Base-by-base conservation (phyloP, 306 rosid species). In the Boehmeria nivea region DNA sequence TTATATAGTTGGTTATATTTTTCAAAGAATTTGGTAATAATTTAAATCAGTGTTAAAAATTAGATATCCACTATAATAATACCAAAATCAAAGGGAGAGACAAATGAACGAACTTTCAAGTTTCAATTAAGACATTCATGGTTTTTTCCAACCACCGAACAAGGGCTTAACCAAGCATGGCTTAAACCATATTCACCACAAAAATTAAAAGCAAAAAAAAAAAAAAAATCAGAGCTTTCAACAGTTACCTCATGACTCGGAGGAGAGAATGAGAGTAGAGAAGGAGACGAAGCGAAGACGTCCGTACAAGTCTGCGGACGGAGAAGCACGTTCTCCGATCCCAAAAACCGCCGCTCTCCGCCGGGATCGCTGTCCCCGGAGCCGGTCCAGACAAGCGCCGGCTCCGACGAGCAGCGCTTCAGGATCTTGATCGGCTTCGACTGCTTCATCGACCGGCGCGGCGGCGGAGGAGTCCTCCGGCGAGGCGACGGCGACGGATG, bases 391-490 rank as follows among this genome's bases (percentile, higher is more conserved):
- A 11, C 17, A 5, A 81, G 68, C 31, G 52, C 44, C 3, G 96
- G 96, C 26, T 78, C 94, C 17, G 96, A 87, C 1, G 60, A 75
- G 63, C 80, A 70, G 1, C 94, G 89, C 55, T 75, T 77, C 42
- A 87, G 54, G 54, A 64, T 68, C 59, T 34, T 57, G 6, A 58
- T 1, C 16, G 78, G 63, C 67, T 68, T 83, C 3, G 82, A 67
- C 14, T 36, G 82, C 44, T 50, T 60, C 18, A 65, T 44, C 7
- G 76, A 65, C 43, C 72, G 65, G 16, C 64, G 73, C 24, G 57
- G 16, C 16, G 31, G 19, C 20, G 65, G 31, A 12, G 68, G 56
- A 51, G 62, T 60, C 33, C 51, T 49, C 46, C 59, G 53, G 45
- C 43, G 37, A 16, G 60, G 78, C 25, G 81, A 75, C 6, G 83